Evolutionary conservation across 805 yeast species (phyloP).

Genomic region (Saturnispora mendoncae): DNA sequence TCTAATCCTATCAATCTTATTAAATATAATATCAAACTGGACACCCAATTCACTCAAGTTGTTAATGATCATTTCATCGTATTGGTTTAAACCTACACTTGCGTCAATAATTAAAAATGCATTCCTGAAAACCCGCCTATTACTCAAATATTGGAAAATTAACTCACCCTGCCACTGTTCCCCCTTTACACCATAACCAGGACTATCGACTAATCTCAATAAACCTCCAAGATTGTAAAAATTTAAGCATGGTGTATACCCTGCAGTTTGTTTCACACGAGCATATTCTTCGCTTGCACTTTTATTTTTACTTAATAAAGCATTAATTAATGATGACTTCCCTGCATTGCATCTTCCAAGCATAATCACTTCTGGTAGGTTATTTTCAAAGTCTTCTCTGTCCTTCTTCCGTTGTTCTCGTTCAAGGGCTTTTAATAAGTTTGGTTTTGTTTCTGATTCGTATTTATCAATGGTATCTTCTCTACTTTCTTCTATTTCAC

Average conservation of each 20-base stretch:
- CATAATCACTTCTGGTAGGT: slow-evolving; percentile 65
- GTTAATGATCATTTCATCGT: slow-evolving; percentile 47
- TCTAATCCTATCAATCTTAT: slow-evolving; percentile 59
- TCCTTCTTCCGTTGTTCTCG: slow-evolving; percentile 18
- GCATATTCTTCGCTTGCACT: slow-evolving; percentile 33
- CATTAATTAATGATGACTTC: slow-evolving; percentile 68
- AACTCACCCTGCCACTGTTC: slow-evolving; percentile 58
- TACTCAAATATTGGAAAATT: slow-evolving; percentile 51
- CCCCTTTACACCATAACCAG: slow-evolving; percentile 82
- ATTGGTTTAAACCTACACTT: slow-evolving; percentile 46
- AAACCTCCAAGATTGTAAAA: slow-evolving; percentile 59
- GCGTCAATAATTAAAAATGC: slow-evolving; percentile 58
- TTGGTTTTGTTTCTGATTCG: slow-evolving; percentile 19
- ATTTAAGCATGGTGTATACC: slow-evolving; percentile 53
- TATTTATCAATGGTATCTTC: background rate
- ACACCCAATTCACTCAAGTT: slow-evolving; percentile 46
- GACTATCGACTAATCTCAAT: slow-evolving; percentile 69
- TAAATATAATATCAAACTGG: slow-evolving; percentile 66
- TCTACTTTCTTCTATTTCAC: slow-evolving; percentile 4
- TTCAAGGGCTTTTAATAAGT: slow-evolving; percentile 22
- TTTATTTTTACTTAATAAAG: slow-evolving; percentile 37
- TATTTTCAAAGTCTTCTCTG: slow-evolving; percentile 24
- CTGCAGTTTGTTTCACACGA: slow-evolving; percentile 27
- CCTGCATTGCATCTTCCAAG: slow-evolving; percentile 83
- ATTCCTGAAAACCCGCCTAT: slow-evolving; percentile 44